Evolutionary conservation across 2,329 filamentous ascomycete species (phyloP).

Genomic region (Phialophora expanda): DNA sequence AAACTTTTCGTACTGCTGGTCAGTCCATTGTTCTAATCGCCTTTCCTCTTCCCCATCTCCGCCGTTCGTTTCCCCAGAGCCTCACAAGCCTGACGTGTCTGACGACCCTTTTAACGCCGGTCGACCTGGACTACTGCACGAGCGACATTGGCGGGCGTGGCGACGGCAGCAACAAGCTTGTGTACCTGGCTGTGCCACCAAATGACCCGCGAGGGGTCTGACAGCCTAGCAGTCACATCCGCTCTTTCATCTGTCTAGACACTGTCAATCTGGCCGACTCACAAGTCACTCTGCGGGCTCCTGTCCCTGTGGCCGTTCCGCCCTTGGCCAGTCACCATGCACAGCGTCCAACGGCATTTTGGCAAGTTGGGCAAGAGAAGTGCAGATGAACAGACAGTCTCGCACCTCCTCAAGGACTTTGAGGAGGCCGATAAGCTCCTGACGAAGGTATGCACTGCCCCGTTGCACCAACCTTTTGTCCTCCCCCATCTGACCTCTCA

Average conservation of each 20-base stretch:
- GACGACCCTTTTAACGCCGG: constrained; percentile 6
- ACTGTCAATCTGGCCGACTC: constrained; percentile 19
- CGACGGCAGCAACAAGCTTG: constrained; percentile 10
- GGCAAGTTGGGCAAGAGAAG: constrained; percentile 73
- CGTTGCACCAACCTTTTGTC: constrained; percentile 6
- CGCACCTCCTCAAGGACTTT: constrained; percentile 76
- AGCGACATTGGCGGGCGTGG: constrained; percentile 3
- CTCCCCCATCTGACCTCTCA: constrained; percentile 24
- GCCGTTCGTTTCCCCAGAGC: constrained; percentile 18
- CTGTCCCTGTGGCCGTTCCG: constrained; percentile 22
- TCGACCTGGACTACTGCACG: constrained; percentile 9
- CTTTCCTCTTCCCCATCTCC: not conserved
- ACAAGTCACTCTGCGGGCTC: constrained; percentile 9
- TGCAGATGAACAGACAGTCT: constrained; percentile 77
- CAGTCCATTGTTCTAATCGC: constrained; percentile 21
- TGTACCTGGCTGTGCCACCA: not conserved
- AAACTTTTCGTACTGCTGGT: constrained; percentile 20
- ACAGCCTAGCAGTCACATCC: constrained; percentile 19
- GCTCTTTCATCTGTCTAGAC: constrained; percentile 8
- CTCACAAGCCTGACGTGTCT: constrained; percentile 9
- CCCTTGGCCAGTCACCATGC: constrained; percentile 56
- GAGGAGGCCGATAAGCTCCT: constrained; percentile 78
- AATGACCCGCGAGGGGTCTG: not conserved
- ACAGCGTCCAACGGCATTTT: constrained; percentile 75
- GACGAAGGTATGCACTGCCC: constrained; percentile 62